Conservation (phyloP, 2,329 filamentous ascomycete genomes). For the Clonostachys rosea region DNA sequence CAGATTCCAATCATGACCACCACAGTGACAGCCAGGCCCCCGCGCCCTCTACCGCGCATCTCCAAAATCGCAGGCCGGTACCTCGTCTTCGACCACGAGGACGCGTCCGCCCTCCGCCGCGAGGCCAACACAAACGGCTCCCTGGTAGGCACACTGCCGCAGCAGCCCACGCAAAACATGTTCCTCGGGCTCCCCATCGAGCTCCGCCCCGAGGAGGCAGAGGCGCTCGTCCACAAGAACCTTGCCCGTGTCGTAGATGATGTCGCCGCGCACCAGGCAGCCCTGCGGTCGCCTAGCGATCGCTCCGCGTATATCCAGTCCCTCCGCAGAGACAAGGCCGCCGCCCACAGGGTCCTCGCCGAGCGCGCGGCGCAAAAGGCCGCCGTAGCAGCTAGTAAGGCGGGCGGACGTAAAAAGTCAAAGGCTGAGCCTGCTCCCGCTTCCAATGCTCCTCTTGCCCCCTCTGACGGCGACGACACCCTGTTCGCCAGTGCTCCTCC, state of each 20-base stretch:
- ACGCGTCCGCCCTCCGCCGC: conserved; percentile 72
- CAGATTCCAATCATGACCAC: conserved; percentile 3
- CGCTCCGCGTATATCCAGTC: conserved; percentile 60
- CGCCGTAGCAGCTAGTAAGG: conserved; percentile 16
- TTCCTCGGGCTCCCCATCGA: conserved; percentile 87
- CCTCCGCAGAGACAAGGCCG: conserved; percentile 36
- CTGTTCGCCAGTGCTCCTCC: neutral
- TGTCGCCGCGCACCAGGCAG: conserved; percentile 60
- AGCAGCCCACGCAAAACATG: conserved; percentile 91
- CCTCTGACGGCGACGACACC: neutral
- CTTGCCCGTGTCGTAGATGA: conserved; percentile 82
- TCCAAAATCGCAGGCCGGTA: conserved; percentile 77
- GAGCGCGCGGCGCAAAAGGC: conserved; percentile 30
- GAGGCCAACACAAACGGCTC: conserved; percentile 82
- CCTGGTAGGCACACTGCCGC: conserved; percentile 81
- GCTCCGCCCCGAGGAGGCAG: conserved; percentile 86
- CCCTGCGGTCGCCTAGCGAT: conserved; percentile 52
- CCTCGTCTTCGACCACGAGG: conserved; percentile 83
- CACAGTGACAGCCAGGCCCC: conserved; percentile 2
- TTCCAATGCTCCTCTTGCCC: neutral
- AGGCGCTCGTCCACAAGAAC: conserved; percentile 71
- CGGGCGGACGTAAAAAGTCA: conserved; percentile 6
- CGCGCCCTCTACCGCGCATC: conserved; percentile 58
- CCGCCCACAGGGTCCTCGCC: conserved; percentile 30
- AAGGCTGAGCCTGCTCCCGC: neutral